Evolutionary conservation across 768 basidiomycete genomes (phyloP).

Genomic region (Butyriboletus loyo): DNA sequence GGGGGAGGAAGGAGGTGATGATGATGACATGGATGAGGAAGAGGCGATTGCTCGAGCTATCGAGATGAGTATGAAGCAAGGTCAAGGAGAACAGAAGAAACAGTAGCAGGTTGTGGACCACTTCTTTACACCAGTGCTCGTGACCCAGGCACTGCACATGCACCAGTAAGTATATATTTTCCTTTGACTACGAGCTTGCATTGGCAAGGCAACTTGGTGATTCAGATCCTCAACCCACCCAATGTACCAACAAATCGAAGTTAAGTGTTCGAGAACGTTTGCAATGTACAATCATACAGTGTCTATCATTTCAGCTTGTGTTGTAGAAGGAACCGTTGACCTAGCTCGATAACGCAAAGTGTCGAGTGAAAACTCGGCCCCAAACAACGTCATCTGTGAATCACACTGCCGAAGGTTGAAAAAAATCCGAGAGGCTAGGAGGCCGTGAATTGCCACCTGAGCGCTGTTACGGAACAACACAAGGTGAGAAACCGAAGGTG

Average conservation of each 20-base stretch:
- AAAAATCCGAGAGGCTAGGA: conserved; percentile 27
- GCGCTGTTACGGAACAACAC: conserved; percentile 13
- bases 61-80: conserved; percentile 84
- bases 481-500: conserved; percentile 3
- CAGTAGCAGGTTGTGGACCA: conserved; percentile 16
- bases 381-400: not conserved
- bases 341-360: conserved; percentile 1
- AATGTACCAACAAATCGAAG: not conserved
- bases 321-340: not conserved
- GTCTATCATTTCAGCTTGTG: not conserved
- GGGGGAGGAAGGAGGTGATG: conserved; percentile 49
- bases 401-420: conserved; percentile 26
- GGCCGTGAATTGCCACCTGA: conserved; percentile 26
- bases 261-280: not conserved
- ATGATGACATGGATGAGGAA: conserved; percentile 78
- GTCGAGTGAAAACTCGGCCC: not conserved
- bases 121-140: not conserved
- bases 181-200: not conserved
- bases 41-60: conserved; percentile 90
- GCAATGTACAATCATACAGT: not conserved
- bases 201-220: not conserved
- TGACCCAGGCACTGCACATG: not conserved
- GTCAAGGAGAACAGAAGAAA: conserved; percentile 44
- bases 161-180: conserved; percentile 1
- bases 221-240: not conserved